Conservation (phyloP, 495 filamentous ascomycete genomes). For the Daldinia bambusicola region DNA sequence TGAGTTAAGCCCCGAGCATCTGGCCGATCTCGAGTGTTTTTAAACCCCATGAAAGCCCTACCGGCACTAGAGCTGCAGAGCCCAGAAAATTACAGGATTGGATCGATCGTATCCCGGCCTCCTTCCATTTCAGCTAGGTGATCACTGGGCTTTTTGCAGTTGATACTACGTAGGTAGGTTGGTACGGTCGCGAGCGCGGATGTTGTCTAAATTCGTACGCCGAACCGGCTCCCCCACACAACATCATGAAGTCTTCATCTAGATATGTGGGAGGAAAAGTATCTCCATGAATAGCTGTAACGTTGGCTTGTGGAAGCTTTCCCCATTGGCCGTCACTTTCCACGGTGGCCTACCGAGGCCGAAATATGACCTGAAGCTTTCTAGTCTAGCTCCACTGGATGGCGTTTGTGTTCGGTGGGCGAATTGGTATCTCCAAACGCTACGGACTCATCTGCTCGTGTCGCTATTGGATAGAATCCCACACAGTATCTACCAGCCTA, state of each 20-base stretch:
- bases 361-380: neutral
- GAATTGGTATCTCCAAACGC: conserved; percentile 8
- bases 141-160: conserved; percentile 7
- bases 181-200: neutral
- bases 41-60: neutral
- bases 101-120: neutral
- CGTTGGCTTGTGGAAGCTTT: conserved; percentile 1
- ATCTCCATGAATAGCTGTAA: neutral
- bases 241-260: conserved; percentile 4
- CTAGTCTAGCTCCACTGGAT: neutral
- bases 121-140: conserved; percentile 22
- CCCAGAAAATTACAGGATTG: conserved; percentile 1
- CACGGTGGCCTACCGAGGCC: conserved; percentile 15
- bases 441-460: neutral
- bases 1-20: conserved; percentile 31
- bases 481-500: conserved; percentile 30
- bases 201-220: conserved; percentile 2
- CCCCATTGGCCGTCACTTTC: conserved; percentile 14
- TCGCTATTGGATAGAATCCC: conserved; percentile 18
- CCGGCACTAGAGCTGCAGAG: neutral
- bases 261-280: neutral
- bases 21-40: conserved; percentile 24
- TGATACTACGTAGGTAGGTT: neutral
- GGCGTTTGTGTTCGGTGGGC: conserved; percentile 13
- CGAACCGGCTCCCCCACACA: conserved; percentile 6